A percentile compares a stretch with the other conserved stretches of the same genome.
Evolutionary conservation across 2,329 filamentous ascomycete genomes (phyloP).

Genomic region (Passalora sequoiae): DNA sequence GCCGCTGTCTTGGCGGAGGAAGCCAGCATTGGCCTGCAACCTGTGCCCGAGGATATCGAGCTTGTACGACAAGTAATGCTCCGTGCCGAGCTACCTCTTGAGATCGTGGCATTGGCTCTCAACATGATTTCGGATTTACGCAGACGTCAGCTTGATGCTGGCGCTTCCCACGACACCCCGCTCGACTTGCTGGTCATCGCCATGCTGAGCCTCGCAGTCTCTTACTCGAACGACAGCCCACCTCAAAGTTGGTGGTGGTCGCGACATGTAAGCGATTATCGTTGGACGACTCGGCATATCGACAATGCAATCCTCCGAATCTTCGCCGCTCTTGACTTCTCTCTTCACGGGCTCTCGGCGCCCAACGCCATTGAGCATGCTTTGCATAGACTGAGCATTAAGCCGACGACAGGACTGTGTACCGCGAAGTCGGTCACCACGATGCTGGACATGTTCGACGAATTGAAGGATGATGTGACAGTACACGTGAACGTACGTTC

Average conservation of each 20-base stretch:
- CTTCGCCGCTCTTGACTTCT: conserved; percentile 26
- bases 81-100: conserved; percentile 24
- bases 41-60: conserved; percentile 13
- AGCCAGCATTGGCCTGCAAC: conserved; percentile 6
- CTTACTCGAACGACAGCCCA: conserved; percentile 27
- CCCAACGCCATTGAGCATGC: conserved; percentile 12
- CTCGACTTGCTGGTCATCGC: conserved; percentile 25
- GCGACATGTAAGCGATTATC: conserved; percentile 19
- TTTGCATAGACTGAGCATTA: conserved; percentile 2
- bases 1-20: conserved; percentile 21
- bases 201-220: conserved; percentile 26
- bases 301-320: conserved; percentile 18
- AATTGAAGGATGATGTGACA: too few species aligned
- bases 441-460: too few species aligned
- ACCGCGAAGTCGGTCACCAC: too few species aligned
- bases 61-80: conserved; percentile 25
- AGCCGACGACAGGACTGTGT: too few species aligned
- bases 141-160: background rate
- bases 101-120: conserved; percentile 28
- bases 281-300: conserved; percentile 19
- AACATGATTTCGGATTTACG: conserved; percentile 26
- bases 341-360: conserved; percentile 20
- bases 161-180: conserved; percentile 5
- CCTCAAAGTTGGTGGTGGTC: conserved; percentile 23
- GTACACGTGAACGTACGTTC: too few species aligned